These are phyloP conservation scores for Gossypium rotundifolium DNA, from an alignment of 345 rosid genomes.

Conservation along the genomic window DNA sequence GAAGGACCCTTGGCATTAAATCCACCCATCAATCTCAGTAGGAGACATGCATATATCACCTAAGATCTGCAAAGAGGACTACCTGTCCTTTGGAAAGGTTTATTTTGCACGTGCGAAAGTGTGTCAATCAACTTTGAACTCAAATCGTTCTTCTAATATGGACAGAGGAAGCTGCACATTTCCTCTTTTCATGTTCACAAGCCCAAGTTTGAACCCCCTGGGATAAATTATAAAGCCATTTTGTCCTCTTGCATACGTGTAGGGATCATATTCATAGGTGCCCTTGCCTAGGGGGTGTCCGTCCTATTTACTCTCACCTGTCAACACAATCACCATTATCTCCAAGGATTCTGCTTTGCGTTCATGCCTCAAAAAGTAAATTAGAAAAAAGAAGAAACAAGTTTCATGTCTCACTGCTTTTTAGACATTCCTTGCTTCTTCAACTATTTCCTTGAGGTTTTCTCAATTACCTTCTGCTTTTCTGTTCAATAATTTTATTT, in stretches of 20 bases:
- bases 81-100: neutral
- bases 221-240: neutral
- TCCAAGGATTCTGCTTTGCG: neutral
- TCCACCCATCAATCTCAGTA: neutral
- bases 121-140: neutral
- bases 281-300: neutral
- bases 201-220: neutral
- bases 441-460: too few relatives aligned
- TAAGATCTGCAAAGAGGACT: constrained; percentile 4
- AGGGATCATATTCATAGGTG: neutral
- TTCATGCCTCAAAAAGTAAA: neutral
- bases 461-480: too few relatives aligned
- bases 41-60: constrained; percentile 3
- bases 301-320: neutral
- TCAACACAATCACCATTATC: neutral
- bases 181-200: neutral
- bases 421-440: too few relatives aligned
- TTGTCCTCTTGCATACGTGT: neutral
- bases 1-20: neutral
- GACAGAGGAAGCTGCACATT: neutral
- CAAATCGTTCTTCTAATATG: neutral
- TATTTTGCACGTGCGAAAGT: neutral
- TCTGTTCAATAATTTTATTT: too few relatives aligned
- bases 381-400: too few relatives aligned
- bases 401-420: too few relatives aligned